Conservation (phyloP, 1,284 basidiomycete genomes). For the Cryptococcus depauperatus region DNA sequence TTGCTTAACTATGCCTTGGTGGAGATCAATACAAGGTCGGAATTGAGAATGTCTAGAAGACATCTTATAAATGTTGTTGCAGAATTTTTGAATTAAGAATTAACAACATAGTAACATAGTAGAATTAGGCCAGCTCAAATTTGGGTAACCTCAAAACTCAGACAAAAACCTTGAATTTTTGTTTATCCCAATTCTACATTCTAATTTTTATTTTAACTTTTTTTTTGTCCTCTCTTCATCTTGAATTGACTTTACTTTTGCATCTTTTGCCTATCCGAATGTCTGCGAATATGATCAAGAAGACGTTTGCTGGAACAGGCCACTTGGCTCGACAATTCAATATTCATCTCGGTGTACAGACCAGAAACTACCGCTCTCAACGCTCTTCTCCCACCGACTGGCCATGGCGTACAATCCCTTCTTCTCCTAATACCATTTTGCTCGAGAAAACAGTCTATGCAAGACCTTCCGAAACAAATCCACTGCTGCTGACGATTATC, state of each 20-base stretch:
- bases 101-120: too few species aligned
- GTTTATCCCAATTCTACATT: too few species aligned
- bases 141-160: too few species aligned
- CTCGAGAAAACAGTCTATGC: constrained; percentile 12
- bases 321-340: too few species aligned
- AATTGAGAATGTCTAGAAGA: constrained; percentile 51
- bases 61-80: background rate
- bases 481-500: constrained; percentile 4
- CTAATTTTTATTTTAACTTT: background rate
- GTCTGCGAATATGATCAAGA: too few species aligned
- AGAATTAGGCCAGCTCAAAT: too few species aligned
- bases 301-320: too few species aligned
- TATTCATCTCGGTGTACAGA: too few species aligned
- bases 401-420: constrained; percentile 12
- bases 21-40: constrained; percentile 94
- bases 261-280: background rate
- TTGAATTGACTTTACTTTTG: background rate
- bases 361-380: background rate
- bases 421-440: constrained; percentile 1
- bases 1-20: constrained; percentile 92
- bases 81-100: too few species aligned
- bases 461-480: constrained; percentile 8
- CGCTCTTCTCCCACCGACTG: constrained; percentile 2
- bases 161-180: too few species aligned
- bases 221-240: background rate